A percentile compares a stretch with the other conserved stretches of the same genome.
Conservation (phyloP, 257 asterid species). For the Knoxia roxburghii region DNA sequence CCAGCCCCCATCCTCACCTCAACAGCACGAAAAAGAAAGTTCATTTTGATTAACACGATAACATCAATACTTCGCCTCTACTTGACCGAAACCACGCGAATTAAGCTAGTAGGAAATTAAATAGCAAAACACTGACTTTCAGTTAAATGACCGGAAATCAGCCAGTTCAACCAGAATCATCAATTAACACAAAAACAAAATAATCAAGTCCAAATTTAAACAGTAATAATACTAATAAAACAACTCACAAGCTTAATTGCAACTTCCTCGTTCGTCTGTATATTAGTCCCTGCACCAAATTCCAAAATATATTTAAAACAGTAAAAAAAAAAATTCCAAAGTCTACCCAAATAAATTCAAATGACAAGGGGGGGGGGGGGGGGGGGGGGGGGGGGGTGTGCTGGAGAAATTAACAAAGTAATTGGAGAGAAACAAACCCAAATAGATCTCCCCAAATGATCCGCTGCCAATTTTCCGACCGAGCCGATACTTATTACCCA, state of each 20-base stretch:
- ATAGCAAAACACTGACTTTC: not conserved
- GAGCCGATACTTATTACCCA: conserved; percentile 36
- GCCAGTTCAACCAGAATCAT: conserved; percentile 2
- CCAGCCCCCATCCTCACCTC: conserved; percentile 7
- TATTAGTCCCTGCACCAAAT: conserved; percentile 45
- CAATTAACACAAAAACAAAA: conserved; percentile 4
- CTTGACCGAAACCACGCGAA: not conserved
- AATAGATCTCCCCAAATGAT: conserved; percentile 50
- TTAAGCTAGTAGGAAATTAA: not conserved
- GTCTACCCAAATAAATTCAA: not conserved
- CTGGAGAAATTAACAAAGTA: not conserved
- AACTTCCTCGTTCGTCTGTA: conserved; percentile 77
- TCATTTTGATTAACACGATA: not conserved
- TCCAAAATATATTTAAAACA: not conserved
- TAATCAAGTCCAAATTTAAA: not conserved
- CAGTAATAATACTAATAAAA: conserved; percentile 5
- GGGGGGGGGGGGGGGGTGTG: too few relatives aligned
- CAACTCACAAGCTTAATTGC: conserved; percentile 81
- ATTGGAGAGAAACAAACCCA: conserved; percentile 19
- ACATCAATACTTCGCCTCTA: not conserved
- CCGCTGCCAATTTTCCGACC: conserved; percentile 51
- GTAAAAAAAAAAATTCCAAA: not conserved
- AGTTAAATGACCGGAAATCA: not conserved
- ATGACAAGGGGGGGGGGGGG: too few relatives aligned
- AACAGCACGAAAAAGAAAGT: not conserved